phyloP scores from a whole-genome alignment of 305 asterid genomes.

The Solanum hybrid region DNA sequence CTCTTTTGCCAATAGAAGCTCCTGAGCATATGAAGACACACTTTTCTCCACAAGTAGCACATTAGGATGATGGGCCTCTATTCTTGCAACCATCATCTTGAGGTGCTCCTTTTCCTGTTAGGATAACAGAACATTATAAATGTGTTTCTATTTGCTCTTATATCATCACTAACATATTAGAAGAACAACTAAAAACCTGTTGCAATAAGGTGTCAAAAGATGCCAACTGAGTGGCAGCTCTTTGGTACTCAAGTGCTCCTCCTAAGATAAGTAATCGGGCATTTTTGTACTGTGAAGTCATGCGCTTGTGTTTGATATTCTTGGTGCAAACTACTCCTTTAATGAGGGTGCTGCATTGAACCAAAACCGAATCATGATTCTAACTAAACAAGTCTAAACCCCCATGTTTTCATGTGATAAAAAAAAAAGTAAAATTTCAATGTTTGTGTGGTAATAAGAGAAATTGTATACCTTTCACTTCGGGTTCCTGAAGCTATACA shows the following conservation, averaged over 20 bases:
- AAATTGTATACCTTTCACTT: constrained; percentile 49
- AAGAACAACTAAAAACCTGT: constrained; percentile 44
- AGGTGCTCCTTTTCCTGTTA: constrained; percentile 84
- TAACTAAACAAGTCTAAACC: not conserved
- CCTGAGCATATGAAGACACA: constrained; percentile 87
- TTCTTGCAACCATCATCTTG: constrained; percentile 68
- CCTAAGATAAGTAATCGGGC: constrained; percentile 80
- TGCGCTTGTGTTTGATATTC: constrained; percentile 94
- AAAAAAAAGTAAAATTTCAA: not conserved
- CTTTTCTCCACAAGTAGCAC: constrained; percentile 95
- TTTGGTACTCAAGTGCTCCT: constrained; percentile 93
- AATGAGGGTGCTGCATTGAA: constrained; percentile 59
- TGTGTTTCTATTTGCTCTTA: not conserved
- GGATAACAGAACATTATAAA: constrained; percentile 7
- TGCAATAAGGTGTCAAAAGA: constrained; percentile 78
- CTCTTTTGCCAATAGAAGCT: constrained; percentile 73
- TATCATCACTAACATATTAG: not conserved
- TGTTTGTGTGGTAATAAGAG: not conserved
- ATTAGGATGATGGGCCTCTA: constrained; percentile 85
- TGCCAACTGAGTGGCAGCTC: constrained; percentile 75
- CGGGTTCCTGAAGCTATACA: constrained; percentile 89
- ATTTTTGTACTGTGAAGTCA: constrained; percentile 80
- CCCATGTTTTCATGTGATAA: not conserved
- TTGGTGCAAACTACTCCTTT: constrained; percentile 93
- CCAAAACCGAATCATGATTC: constrained; percentile 6